phyloP scores from a whole-genome alignment of 2,329 filamentous ascomycete genomes.

The Ascochyta clinopodiicola region DNA sequence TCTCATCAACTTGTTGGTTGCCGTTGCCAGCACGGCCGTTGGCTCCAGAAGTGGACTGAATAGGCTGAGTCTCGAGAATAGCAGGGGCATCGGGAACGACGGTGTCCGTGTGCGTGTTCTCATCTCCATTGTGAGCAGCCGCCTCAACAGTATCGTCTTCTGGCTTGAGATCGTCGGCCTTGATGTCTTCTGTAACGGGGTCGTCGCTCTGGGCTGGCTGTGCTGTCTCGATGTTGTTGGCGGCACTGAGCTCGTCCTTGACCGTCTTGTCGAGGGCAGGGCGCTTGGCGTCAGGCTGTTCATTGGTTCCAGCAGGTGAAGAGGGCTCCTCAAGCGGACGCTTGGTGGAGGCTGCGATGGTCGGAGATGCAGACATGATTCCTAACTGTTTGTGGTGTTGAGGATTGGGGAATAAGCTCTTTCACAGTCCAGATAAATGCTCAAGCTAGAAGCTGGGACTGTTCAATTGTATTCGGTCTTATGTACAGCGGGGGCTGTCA shows the following conservation, averaged over 20 bases:
- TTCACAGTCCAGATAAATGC: constrained; percentile 39
- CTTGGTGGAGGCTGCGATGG: constrained; percentile 71
- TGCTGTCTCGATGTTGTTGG: constrained; percentile 54
- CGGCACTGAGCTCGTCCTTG: constrained; percentile 65
- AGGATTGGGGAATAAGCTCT: constrained; percentile 28
- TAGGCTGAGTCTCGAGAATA: constrained; percentile 62
- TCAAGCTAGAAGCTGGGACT: constrained; percentile 38
- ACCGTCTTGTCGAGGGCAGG: constrained; percentile 92
- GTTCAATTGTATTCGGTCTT: constrained; percentile 57
- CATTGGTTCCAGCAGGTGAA: constrained; percentile 86
- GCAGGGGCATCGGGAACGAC: constrained; percentile 68
- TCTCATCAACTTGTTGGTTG: constrained; percentile 77
- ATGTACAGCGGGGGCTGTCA: constrained; percentile 77
- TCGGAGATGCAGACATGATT: constrained; percentile 56
- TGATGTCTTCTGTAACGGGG: constrained; percentile 42
- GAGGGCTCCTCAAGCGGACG: constrained; percentile 96
- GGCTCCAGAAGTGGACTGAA: constrained; percentile 62
- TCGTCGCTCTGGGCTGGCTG: constrained; percentile 45
- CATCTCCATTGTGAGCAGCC: constrained; percentile 54
- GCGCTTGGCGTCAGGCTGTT: constrained; percentile 96
- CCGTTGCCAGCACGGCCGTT: constrained; percentile 58
- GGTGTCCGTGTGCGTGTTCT: constrained; percentile 73
- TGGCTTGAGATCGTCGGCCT: constrained; percentile 35
- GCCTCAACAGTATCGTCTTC: constrained; percentile 31
- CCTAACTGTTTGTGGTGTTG: constrained; percentile 37